A percentile compares a stretch with the other conserved stretches of the same genome.
phyloP scores from a whole-genome alignment of 1,284 basidiomycete species.

The Clitocybe nebularis region DNA sequence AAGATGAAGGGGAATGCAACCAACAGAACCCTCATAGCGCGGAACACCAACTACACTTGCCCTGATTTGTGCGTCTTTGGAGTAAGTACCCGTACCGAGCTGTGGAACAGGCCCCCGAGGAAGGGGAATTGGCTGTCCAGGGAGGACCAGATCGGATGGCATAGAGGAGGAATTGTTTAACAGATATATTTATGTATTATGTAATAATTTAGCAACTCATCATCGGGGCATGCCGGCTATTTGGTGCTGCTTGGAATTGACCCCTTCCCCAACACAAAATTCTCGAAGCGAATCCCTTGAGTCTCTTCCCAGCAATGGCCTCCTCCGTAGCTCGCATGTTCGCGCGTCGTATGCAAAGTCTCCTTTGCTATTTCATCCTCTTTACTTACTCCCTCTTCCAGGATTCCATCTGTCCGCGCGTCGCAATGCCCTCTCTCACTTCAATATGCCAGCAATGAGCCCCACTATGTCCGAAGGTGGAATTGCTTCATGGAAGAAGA shows the following conservation, averaged over 20 bases:
- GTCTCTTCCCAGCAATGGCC: constrained; percentile 43
- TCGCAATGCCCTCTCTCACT: constrained; percentile 79
- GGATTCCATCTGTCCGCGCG: constrained; percentile 81
- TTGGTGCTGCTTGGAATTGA: constrained; percentile 18
- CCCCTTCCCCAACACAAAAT: constrained; percentile 18
- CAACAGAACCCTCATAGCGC: constrained; percentile 62
- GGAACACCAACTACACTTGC: constrained; percentile 73
- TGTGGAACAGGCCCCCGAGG: constrained; percentile 56
- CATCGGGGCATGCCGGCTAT: constrained; percentile 16
- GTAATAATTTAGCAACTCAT: constrained; percentile 2
- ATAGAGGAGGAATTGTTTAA: too few relatives aligned
- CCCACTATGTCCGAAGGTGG: constrained; percentile 99
- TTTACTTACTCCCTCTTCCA: constrained; percentile 28
- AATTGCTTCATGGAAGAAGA: constrained; percentile 96
- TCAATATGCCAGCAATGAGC: constrained; percentile 99
- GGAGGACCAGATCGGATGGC: constrained; percentile 53
- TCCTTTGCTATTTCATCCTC: not conserved
- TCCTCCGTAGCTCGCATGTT: constrained; percentile 61
- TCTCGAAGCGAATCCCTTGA: constrained; percentile 7
- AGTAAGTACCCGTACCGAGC: constrained; percentile 70
- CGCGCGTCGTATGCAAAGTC: constrained; percentile 52
- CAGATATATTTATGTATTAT: constrained; percentile 1
- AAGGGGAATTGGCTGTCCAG: constrained; percentile 76
- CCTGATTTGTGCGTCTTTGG: constrained; percentile 59
- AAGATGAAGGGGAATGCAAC: constrained; percentile 30